Evolutionary conservation across 345 rosid genomes (phyloP), one percentile per base, ranked within the genome.

Genomic region (Eutrema japonicum): DNA sequence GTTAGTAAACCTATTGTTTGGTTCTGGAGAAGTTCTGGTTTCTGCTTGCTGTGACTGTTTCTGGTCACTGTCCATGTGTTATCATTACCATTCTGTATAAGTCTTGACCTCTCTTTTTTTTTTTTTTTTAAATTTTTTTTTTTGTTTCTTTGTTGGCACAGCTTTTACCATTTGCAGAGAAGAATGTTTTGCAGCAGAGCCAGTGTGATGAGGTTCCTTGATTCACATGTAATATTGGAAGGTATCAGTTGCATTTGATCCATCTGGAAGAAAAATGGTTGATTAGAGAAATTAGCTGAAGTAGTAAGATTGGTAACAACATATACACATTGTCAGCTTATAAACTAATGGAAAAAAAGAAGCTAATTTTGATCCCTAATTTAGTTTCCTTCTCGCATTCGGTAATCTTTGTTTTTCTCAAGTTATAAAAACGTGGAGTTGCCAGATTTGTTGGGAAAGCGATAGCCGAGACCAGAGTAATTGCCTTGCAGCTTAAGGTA

Each of bases 81-180:
- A 1, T 53, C 49, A 67, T 38, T 42, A 33, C 40, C 63, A 33
- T 13, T 33, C 27, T 70, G 57, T 48, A 37, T 36, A 47, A 12
- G 14, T 12, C 26, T 10, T 47, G 55, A 10, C 6, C 7, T 30
- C 11, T 53, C 16, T 7, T 2, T 13, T 33, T 4, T 10, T 45
- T 47, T 26, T 18, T 22, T 1, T 22, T 22, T 0, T 22, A 22
- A 22, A n/a, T n/a, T n/a, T 22, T 22, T 22, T 1, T 22, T 22
- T 13, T 47, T 64, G 42, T 38, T 71, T 71, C 51, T 61, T 73
- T 54, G 64, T 57, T 57, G 77, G 59, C 3, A n/a, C 83, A 86
- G 90, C 88, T 88, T 70, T 66, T 82, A 83, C 85, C 87, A 12
- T 77, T 88, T 71, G 77, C 88, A 0, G 88, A 79, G 79, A 88